Evolutionary conservation across 2,329 filamentous ascomycete species (phyloP), one percentile per base, ranked within the genome.

Genomic region (Graphilbum fragrans): DNA sequence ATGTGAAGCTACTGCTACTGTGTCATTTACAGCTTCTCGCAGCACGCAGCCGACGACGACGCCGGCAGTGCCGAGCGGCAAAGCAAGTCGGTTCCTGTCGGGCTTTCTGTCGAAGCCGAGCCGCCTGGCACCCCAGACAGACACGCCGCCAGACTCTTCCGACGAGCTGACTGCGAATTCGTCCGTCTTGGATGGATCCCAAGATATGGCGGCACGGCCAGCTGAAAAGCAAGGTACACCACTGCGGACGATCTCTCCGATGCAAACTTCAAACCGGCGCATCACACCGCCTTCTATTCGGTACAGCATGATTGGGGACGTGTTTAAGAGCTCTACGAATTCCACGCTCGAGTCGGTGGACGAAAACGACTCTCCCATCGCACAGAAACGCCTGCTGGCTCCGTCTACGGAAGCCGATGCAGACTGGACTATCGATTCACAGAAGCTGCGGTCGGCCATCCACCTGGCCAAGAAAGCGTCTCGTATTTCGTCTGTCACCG

Each of bases 21-120:
- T n/a, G n/a, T n/a, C n/a, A n/a, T n/a, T n/a, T n/a, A n/a, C n/a
- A n/a, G n/a, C n/a, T n/a, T n/a, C n/a, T n/a, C n/a, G n/a, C n/a
- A n/a, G n/a, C n/a, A n/a, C n/a, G n/a, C n/a, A n/a, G n/a, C n/a
- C n/a, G n/a, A n/a, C n/a, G n/a, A n/a, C 23, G 23, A 7, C 23
- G 59, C 52, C 73, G 56, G 56, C 76, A 14, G 8, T 4, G 12
- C 45, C 46, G 50, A 36, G 53, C 16, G 51, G 60, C 27, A 84
- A 84, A 52, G 74, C 75, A 39, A 83, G 74, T 61, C 76, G 90
- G 35, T 96, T 96, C 63, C 85, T 94, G 52, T 74, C 87, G 2
- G 90, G 90, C 5, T 94, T 94, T 58, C 64, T 96, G 20, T 78
- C 84, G 64, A 74, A 73, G 55, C 33, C 60, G 14, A 64, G 53